Evolutionary conservation across 495 filamentous ascomycete genomes (phyloP).

Genomic region (Daldinia vernicosa): DNA sequence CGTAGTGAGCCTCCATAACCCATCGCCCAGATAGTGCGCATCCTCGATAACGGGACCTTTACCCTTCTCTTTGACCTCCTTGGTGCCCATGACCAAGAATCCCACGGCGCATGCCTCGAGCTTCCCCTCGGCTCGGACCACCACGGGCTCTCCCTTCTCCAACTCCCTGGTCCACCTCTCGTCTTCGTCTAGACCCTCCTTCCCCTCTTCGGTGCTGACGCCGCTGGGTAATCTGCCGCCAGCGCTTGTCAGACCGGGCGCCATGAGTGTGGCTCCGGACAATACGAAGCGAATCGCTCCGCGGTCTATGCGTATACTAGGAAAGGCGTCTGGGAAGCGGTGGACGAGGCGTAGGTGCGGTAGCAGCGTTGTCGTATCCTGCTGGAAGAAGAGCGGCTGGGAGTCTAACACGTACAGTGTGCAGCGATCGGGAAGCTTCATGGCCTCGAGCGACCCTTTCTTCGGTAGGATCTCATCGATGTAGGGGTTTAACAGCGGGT

Average conservation of each 20-base stretch:
- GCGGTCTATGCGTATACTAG: slow-evolving; percentile 79
- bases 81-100: slow-evolving; percentile 82
- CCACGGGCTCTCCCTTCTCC: slow-evolving; percentile 81
- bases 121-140: slow-evolving; percentile 92
- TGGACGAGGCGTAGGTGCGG: slow-evolving; percentile 85
- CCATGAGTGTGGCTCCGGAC: slow-evolving; percentile 92
- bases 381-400: slow-evolving; percentile 88
- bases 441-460: slow-evolving; percentile 87
- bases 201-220: slow-evolving; percentile 51
- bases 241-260: slow-evolving; percentile 82
- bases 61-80: slow-evolving; percentile 90
- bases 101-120: slow-evolving; percentile 90
- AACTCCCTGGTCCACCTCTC: slow-evolving; percentile 66
- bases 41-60: slow-evolving; percentile 93
- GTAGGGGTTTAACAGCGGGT: slow-evolving; percentile 83
- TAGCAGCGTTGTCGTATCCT: slow-evolving; percentile 74
- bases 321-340: slow-evolving; percentile 72
- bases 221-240: slow-evolving; percentile 79
- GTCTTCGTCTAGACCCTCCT: slow-evolving; percentile 57
- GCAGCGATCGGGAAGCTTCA: slow-evolving; percentile 91
- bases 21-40: slow-evolving; percentile 93
- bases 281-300: slow-evolving; percentile 98
- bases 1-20: slow-evolving; percentile 81
- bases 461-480: slow-evolving; percentile 97
- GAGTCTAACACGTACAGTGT: slow-evolving; percentile 84